Evolutionary conservation across 2,329 filamentous ascomycete species (phyloP).

Genomic region (Talaromyces sp.): DNA sequence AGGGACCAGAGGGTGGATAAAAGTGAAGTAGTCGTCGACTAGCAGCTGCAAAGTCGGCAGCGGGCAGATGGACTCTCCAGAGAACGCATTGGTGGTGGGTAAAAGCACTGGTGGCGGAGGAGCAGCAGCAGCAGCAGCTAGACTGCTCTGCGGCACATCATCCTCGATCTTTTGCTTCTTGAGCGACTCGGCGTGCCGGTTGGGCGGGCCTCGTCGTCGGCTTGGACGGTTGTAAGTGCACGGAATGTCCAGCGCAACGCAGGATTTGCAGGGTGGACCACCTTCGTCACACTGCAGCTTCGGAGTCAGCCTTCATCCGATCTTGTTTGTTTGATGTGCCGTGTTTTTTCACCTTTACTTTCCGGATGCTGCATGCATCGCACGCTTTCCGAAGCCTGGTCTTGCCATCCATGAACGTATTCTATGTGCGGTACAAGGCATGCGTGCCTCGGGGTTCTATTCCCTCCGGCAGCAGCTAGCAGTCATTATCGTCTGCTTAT

Average conservation of each 20-base stretch:
- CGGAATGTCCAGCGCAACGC: slow-evolving; percentile 60
- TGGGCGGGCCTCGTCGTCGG: slow-evolving; percentile 61
- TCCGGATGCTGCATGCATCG: slow-evolving; percentile 50
- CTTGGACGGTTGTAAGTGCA: slow-evolving; percentile 64
- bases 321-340: background rate
- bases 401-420: slow-evolving; percentile 30
- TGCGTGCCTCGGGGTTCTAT: background rate
- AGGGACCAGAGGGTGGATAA: slow-evolving; percentile 45
- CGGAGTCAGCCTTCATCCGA: background rate
- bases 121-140: background rate
- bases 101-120: background rate
- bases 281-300: slow-evolving; percentile 56
- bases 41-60: slow-evolving; percentile 36
- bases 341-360: slow-evolving; percentile 46
- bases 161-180: slow-evolving; percentile 55
- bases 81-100: slow-evolving; percentile 27
- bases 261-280: slow-evolving; percentile 63
- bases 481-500: background rate
- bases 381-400: slow-evolving; percentile 48
- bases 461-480: background rate
- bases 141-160: background rate
- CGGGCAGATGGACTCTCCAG: slow-evolving; percentile 46
- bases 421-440: background rate
- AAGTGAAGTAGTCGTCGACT: slow-evolving; percentile 45
- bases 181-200: slow-evolving; percentile 62